These are phyloP conservation scores for Cladorrhinum sp. DNA, from an alignment of 2,329 filamentous ascomycete genomes.

Conservation along the genomic window DNA sequence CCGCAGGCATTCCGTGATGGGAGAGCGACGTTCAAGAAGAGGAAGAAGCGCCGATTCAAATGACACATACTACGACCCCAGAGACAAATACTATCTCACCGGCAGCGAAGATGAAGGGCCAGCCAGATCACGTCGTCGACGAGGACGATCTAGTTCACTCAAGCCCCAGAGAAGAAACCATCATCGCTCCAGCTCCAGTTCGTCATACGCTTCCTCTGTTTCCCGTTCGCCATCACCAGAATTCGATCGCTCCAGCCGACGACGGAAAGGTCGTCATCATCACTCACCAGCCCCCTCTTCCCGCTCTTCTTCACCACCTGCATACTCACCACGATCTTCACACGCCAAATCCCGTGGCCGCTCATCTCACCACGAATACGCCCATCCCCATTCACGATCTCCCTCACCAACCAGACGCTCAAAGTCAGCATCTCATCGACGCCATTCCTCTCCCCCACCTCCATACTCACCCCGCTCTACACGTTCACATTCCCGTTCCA, in stretches of 20 bases:
- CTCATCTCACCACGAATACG: slow-evolving; percentile 1
- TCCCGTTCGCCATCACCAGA: slow-evolving; percentile 2
- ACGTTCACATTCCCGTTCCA: not conserved
- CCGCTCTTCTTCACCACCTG: not conserved
- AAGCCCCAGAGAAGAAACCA: not conserved
- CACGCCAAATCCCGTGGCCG: not conserved
- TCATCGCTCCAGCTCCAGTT: not conserved
- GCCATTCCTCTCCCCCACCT: not conserved
- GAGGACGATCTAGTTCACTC: not conserved
- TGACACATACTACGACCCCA: slow-evolving; percentile 19
- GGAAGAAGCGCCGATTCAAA: slow-evolving; percentile 1
- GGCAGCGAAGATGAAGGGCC: slow-evolving; percentile 7
- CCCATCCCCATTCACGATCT: not conserved
- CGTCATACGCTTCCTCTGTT: not conserved
- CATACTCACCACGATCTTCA: not conserved
- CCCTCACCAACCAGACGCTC: too few relatives aligned
- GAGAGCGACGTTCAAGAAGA: not conserved
- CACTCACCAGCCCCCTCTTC: not conserved
- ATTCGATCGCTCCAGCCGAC: not conserved
- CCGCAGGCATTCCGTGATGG: not conserved
- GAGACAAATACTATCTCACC: slow-evolving; percentile 18
- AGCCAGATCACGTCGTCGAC: not conserved
- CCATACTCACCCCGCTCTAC: not conserved
- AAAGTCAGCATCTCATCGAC: too few relatives aligned
- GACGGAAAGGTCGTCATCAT: not conserved